Conservation (phyloP, 2,329 filamentous ascomycete species). For the Penicillium sp. region DNA sequence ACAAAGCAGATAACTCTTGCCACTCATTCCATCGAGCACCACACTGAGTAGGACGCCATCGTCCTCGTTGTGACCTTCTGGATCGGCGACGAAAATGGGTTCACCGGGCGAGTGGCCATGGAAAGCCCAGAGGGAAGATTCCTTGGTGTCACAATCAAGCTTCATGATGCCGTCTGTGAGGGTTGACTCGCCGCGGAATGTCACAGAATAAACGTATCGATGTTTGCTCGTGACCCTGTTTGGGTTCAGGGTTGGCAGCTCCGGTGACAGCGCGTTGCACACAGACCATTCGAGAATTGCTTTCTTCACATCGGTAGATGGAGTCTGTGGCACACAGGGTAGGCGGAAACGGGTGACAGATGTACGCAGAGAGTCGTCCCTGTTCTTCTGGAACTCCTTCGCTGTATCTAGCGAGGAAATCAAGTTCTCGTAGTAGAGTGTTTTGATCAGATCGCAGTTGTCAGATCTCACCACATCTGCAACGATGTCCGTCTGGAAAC, state of each 20-base stretch:
- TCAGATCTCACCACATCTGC: constrained; percentile 68
- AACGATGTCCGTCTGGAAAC: constrained; percentile 54
- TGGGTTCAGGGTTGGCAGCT: constrained; percentile 57
- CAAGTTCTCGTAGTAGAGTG: constrained; percentile 71
- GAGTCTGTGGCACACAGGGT: constrained; percentile 29
- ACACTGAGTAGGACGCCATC: constrained; percentile 56
- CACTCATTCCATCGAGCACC: constrained; percentile 53
- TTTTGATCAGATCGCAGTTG: constrained; percentile 64
- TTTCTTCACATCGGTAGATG: constrained; percentile 9
- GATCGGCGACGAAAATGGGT: constrained; percentile 53
- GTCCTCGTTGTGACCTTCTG: constrained; percentile 45
- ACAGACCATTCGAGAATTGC: constrained; percentile 32
- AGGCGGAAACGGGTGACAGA: constrained; percentile 43
- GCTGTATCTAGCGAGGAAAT: constrained; percentile 57
- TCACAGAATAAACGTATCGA: constrained; percentile 54
- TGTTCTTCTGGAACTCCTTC: constrained; percentile 26
- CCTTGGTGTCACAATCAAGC: constrained; percentile 50
- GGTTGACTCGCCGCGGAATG: constrained; percentile 49
- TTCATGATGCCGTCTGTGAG: constrained; percentile 58
- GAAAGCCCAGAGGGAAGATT: constrained; percentile 45
- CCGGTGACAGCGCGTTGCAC: constrained; percentile 33
- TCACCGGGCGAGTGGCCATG: constrained; percentile 57
- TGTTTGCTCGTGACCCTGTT: constrained; percentile 45
- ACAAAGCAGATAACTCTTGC: constrained; percentile 56
- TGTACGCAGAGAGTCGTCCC: constrained; percentile 35